phyloP scores from a whole-genome alignment of 163 green algal species.

The Prototheca wickerhamii region DNA sequence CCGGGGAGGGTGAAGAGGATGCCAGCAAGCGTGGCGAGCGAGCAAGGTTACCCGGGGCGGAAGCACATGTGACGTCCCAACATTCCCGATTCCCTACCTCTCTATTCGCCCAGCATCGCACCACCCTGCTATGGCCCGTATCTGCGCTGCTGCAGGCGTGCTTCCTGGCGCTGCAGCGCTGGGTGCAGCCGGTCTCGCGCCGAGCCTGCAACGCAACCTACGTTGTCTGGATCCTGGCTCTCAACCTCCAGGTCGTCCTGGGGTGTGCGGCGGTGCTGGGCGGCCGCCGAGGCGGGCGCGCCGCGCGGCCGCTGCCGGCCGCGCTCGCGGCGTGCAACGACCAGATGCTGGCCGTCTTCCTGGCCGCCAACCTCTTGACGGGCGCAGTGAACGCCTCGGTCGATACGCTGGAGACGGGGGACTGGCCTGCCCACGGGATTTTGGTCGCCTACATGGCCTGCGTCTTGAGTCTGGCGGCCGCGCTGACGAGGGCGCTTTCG shows the following conservation, averaged over 20 bases:
- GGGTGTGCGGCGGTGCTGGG: slow-evolving; percentile 26
- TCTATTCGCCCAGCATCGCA: too few species aligned
- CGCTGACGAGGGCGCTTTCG: too few species aligned
- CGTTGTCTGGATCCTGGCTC: slow-evolving; percentile 57
- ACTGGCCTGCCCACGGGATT: slow-evolving; percentile 17
- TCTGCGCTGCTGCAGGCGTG: not conserved
- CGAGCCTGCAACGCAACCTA: slow-evolving; percentile 70
- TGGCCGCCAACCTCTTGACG: slow-evolving; percentile 43
- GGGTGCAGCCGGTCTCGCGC: slow-evolving; percentile 37
- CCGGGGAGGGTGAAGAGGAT: slow-evolving; percentile 6
- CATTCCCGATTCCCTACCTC: too few species aligned
- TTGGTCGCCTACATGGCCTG: slow-evolving; percentile 37
- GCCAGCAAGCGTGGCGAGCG: not conserved
- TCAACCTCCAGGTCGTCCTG: slow-evolving; percentile 36
- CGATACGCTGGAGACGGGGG: slow-evolving; percentile 43
- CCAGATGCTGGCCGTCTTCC: slow-evolving; percentile 42
- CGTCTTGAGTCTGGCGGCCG: slow-evolving; percentile 18
- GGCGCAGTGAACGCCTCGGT: slow-evolving; percentile 41
- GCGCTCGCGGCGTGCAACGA: slow-evolving; percentile 16
- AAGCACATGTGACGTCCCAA: too few species aligned
- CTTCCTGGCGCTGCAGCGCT: not conserved
- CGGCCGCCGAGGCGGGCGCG: slow-evolving; percentile 13
- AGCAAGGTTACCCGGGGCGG: too few species aligned
- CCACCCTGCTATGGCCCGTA: too few species aligned
- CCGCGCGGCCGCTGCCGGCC: slow-evolving; percentile 1